Conservation (phyloP, 106 monocot species). For the Cymbidium sinense region DNA sequence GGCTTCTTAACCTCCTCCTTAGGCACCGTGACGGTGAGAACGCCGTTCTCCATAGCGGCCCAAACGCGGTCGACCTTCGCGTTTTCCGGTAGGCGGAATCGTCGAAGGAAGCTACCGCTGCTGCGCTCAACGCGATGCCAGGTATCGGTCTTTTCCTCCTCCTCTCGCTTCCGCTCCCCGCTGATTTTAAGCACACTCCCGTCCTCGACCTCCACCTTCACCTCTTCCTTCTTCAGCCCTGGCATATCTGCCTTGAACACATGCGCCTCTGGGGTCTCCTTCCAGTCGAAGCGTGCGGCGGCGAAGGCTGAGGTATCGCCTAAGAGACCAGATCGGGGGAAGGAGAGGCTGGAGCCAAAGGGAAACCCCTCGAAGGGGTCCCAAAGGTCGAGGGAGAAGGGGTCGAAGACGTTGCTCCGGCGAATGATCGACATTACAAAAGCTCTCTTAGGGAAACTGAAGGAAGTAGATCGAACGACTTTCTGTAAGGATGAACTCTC, state of each 20-base stretch:
- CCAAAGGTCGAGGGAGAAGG: conserved; percentile 1
- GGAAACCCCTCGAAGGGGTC: conserved; percentile 6
- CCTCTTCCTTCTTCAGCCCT: conserved; percentile 7
- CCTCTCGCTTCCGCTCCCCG: conserved; percentile 4
- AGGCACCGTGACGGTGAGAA: conserved; percentile 22
- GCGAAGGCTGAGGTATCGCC: conserved; percentile 14
- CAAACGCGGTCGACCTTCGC: conserved; percentile 13
- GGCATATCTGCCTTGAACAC: conserved; percentile 16
- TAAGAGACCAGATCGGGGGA: neutral
- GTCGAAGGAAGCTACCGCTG: conserved; percentile 11
- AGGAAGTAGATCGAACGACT: too few species aligned
- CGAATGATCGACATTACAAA: neutral
- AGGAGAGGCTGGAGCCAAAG: neutral
- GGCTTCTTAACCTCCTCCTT: conserved; percentile 23
- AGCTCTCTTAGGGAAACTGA: too few species aligned
- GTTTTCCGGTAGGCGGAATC: conserved; percentile 16
- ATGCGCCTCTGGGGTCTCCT: conserved; percentile 20
- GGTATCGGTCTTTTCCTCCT: conserved; percentile 10
- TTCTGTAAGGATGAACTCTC: too few species aligned
- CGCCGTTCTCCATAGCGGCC: conserved; percentile 20
- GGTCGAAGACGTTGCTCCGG: conserved; percentile 1
- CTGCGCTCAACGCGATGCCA: conserved; percentile 16
- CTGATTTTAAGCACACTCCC: conserved; percentile 11
- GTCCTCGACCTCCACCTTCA: conserved; percentile 7
- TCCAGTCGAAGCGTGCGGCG: conserved; percentile 25